Base-by-base conservation (phyloP, 1,139 yeast species). In the Scheffersomyces lignicola region DNA sequence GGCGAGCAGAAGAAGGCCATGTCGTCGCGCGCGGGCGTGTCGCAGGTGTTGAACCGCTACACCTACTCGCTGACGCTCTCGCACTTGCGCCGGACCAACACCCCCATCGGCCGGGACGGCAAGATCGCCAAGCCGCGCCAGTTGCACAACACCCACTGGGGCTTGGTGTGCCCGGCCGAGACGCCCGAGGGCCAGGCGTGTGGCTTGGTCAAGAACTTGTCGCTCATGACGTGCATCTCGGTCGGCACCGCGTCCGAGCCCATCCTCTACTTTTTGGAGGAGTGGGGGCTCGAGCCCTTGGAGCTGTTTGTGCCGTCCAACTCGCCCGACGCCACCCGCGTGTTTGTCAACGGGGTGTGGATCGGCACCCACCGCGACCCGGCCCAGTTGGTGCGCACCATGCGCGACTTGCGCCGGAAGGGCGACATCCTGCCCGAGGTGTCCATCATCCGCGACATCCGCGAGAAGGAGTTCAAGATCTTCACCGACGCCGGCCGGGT, bases 171-270 rank as follows among this genome's bases (percentile, higher is more conserved):
- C 66, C 98, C 99, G 31, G 98, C 99, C 17, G 99, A 92, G 65
- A 92, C 99, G 11, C 99, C 99, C 3, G 99, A 92, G 73, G 99
- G 99, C 56, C 98, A 92, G 69, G 98, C 99, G 33, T 92, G 99
- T 85, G 99, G 99, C 54, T 75, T 92, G 62, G 98, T 94, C 38
- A 92, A 92, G 71, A 92, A 92, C 62, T 73, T 92, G 58, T 89
- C 97, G 1, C 73, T 92, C 51, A 90, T 94, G 97, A 80, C 97
- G 1, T 89, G 97, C 72, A 89, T 92, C 39, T 92, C 98, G 18
- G 98, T 94, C 45, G 98, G 98, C 60, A 80, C 96, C 8, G 88
- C 95, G n/a, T 87, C 96, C 25, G 96, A 89, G 58, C 97, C 97
- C 28, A 90, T 92, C 55, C 76, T 85, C 45, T 87, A 87, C 55